Evolutionary conservation across 805 yeast species (phyloP).

Genomic region (Alloascoidea hylecoeti): DNA sequence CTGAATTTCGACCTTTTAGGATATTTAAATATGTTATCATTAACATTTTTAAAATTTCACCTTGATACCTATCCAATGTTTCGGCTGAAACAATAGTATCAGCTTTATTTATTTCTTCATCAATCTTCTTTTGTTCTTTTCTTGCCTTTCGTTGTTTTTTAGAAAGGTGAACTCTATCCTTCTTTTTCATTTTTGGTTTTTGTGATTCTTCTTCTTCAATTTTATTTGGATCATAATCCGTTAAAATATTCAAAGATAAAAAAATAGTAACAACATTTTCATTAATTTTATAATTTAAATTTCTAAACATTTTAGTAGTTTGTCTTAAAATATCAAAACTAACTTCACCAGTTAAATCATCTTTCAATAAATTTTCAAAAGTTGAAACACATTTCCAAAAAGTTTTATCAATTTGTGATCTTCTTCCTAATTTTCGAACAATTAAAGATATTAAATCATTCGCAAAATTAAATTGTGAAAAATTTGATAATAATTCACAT

Average conservation of each 20-base stretch:
- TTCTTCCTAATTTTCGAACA: conserved; percentile 52
- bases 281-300: conserved; percentile 67
- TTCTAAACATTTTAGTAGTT: conserved; percentile 54
- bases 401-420: conserved; percentile 26
- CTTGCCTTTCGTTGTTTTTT: conserved; percentile 80
- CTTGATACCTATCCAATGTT: conserved; percentile 76
- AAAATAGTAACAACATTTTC: conserved; percentile 68
- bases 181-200: conserved; percentile 50
- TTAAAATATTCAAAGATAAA: conserved; percentile 48
- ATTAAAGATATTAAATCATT: conserved; percentile 58
- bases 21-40: conserved; percentile 68
- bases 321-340: conserved; percentile 61
- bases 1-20: conserved; percentile 45
- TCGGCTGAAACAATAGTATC: conserved; percentile 80
- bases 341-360: conserved; percentile 72
- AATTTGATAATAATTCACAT: conserved; percentile 55
- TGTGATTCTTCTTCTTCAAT: conserved; percentile 28
- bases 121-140: conserved; percentile 77
- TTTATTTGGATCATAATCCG: conserved; percentile 58
- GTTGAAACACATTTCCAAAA: conserved; percentile 49
- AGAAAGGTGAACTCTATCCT: conserved; percentile 83
- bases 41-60: conserved; percentile 64
- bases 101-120: conserved; percentile 77
- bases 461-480: conserved; percentile 71
- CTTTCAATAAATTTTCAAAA: conserved; percentile 55